Conservation (phyloP, 2,329 filamentous ascomycete genomes). For the Fusarium anguioides region DNA sequence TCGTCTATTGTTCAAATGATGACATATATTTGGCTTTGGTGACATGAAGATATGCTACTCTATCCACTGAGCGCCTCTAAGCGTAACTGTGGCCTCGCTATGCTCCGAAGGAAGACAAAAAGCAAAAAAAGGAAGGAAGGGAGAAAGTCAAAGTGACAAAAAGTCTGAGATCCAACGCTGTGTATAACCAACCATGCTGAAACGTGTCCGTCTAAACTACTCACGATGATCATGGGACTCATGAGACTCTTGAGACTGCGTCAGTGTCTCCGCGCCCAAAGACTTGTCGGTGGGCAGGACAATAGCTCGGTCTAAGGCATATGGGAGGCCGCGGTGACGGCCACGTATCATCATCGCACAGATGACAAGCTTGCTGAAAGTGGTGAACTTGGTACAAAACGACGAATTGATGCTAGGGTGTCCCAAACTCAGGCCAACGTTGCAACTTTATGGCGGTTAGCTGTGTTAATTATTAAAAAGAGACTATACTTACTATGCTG, state of each 20-base stretch:
- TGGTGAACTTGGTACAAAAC: constrained; percentile 47
- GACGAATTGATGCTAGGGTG: constrained; percentile 47
- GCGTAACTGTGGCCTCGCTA: neutral
- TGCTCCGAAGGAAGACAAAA: constrained; percentile 2
- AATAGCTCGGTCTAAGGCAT: constrained; percentile 51
- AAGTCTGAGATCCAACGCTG: neutral
- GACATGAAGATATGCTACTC: neutral
- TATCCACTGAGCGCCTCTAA: constrained; percentile 15
- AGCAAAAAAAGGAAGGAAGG: neutral
- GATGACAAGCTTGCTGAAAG: constrained; percentile 52
- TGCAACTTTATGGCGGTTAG: constrained; percentile 44
- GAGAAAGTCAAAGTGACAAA: neutral
- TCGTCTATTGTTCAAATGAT: too few species aligned
- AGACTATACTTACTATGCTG: constrained; percentile 47
- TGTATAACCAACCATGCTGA: neutral
- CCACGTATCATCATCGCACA: constrained; percentile 54
- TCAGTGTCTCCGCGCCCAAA: constrained; percentile 21
- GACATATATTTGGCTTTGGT: neutral
- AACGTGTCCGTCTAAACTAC: neutral
- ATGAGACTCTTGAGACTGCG: neutral
- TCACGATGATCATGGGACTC: constrained; percentile 32
- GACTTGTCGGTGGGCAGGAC: constrained; percentile 46
- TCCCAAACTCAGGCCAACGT: constrained; percentile 52
- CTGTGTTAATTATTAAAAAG: too few species aligned
- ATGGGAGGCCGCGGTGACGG: constrained; percentile 51